phyloP scores from a whole-genome alignment of 148 eudicot species.

The Gaultheria prostrata region DNA sequence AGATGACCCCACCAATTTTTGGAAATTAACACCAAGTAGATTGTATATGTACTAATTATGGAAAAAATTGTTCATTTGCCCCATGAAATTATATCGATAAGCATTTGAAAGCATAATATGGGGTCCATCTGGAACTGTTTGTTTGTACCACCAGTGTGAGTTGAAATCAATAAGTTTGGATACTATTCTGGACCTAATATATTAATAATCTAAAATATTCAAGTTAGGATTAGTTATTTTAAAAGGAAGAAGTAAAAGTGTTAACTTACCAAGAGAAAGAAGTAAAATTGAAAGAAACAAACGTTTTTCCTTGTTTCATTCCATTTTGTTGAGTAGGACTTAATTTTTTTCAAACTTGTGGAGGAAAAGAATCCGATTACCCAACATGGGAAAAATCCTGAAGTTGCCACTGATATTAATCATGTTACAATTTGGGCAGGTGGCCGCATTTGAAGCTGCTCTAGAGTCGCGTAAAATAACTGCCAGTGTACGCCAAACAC shows the following conservation, averaged over 20 bases:
- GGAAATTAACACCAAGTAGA: too few species aligned
- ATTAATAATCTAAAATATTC: background rate
- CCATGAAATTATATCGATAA: too few species aligned
- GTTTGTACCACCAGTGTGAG: background rate
- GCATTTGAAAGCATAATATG: too few species aligned
- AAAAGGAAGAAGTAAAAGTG: background rate
- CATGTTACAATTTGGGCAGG: constrained; percentile 26
- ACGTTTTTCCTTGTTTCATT: background rate
- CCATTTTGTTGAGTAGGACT: background rate
- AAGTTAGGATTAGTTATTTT: background rate
- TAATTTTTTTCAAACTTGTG: background rate
- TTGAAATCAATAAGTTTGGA: background rate
- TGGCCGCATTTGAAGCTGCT: constrained; percentile 66
- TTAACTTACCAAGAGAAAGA: background rate
- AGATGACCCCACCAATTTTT: too few species aligned
- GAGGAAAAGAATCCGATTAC: background rate
- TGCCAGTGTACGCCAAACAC: constrained; percentile 82
- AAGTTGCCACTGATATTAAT: background rate
- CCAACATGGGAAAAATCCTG: background rate
- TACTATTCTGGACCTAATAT: background rate
- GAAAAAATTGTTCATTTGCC: too few species aligned
- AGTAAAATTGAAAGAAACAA: background rate
- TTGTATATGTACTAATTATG: too few species aligned
- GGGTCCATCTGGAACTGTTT: too few species aligned
- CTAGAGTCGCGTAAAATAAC: constrained; percentile 79